Conservation (phyloP, 2,329 filamentous ascomycete genomes). For the Penicillium sp. region DNA sequence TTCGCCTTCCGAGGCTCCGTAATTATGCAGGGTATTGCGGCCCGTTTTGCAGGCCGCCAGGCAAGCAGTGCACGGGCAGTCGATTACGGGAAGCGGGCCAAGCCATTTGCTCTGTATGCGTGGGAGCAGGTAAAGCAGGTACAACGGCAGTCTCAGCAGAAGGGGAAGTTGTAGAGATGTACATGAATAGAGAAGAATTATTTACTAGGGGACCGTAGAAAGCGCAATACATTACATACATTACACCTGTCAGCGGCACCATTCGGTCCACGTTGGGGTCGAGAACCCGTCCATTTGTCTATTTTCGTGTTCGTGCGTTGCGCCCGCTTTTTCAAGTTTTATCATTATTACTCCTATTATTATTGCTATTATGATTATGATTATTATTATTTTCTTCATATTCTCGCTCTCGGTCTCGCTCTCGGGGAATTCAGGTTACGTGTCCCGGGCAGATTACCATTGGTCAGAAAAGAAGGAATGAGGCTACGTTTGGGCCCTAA, state of each 20-base stretch:
- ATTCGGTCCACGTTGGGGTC: background rate
- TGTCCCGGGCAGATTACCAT: background rate
- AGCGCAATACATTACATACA: no score
- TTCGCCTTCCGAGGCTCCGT: constrained; percentile 55
- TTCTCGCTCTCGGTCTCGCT: background rate
- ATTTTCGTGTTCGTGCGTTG: background rate
- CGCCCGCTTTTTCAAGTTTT: background rate
- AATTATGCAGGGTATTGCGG: constrained; percentile 86
- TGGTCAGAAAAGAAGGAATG: constrained; percentile 6
- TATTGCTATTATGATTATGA: no score
- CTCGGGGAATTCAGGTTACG: background rate
- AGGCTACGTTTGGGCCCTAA: constrained; percentile 15
- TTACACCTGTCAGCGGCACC: background rate
- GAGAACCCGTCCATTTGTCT: background rate
- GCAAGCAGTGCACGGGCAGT: constrained; percentile 80
- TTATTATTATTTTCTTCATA: no score
- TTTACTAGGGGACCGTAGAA: no score
- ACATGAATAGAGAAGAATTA: no score
- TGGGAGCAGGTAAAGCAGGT: constrained; percentile 65
- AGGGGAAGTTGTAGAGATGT: constrained; percentile 46
- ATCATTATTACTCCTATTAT: no score
- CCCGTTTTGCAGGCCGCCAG: constrained; percentile 75
- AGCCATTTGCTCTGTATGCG: constrained; percentile 68
- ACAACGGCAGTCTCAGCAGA: constrained; percentile 33
- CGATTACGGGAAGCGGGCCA: constrained; percentile 64